Evolutionary conservation across 2,329 filamentous ascomycete species (phyloP).

Genomic region (Hymenoscyphus albidus): DNA sequence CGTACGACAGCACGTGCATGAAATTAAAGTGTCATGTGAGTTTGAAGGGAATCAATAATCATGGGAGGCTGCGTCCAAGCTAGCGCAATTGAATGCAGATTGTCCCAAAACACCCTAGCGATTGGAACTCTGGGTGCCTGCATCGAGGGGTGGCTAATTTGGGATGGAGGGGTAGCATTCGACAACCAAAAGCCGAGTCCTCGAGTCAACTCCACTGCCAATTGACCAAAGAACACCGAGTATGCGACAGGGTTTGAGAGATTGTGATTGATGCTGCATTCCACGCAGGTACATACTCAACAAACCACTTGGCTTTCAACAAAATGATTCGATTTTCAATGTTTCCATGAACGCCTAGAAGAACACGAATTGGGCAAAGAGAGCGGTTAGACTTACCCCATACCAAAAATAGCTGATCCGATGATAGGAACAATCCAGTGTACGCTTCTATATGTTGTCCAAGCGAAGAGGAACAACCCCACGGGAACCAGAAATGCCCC

Average conservation of each 20-base stretch:
- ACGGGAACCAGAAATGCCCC: slow-evolving; percentile 76
- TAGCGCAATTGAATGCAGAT: slow-evolving; percentile 6
- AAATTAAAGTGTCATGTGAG: slow-evolving; percentile 18
- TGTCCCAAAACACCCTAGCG: slow-evolving; percentile 5
- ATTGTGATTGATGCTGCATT: slow-evolving; percentile 14
- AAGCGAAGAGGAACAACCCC: slow-evolving; percentile 85
- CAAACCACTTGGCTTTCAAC: background rate
- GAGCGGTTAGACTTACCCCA: slow-evolving; percentile 52
- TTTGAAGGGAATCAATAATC: slow-evolving; percentile 9
- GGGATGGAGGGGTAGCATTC: slow-evolving; percentile 2
- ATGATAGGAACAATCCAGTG: slow-evolving; percentile 77
- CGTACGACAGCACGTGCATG: slow-evolving; percentile 24
- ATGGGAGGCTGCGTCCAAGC: slow-evolving; percentile 7
- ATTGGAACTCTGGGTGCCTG: background rate
- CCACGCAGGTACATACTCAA: slow-evolving; percentile 23
- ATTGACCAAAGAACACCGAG: slow-evolving; percentile 4
- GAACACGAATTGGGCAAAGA: slow-evolving; percentile 27
- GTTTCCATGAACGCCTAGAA: background rate
- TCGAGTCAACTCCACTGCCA: background rate
- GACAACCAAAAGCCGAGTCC: background rate
- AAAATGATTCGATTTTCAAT: background rate
- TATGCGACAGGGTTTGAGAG: background rate
- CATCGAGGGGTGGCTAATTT: slow-evolving; percentile 1
- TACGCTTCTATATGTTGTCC: slow-evolving; percentile 71
- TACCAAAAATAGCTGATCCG: slow-evolving; percentile 66